Evolutionary conservation across 2,329 filamentous ascomycete genomes (phyloP), one percentile per base, ranked within the genome.

Genomic region (Aspergillus luchuensis): DNA sequence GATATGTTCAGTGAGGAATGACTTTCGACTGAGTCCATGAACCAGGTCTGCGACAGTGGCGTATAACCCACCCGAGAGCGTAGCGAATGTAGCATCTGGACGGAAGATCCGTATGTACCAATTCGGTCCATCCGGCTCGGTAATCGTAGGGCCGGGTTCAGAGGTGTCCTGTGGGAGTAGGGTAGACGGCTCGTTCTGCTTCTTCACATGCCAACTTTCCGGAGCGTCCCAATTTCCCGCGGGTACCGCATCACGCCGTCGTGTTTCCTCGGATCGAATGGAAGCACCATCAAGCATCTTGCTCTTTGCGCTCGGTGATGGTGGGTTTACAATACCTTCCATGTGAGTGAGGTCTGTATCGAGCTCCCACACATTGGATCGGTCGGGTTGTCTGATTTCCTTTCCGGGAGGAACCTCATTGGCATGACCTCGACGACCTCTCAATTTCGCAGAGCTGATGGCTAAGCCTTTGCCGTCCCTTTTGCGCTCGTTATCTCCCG

Each of bases 91-190:
- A 25, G 90, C 92, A 74, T 99, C 94, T 8, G 90, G 89, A 62
- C 93, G 89, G 80, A 99, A 99, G 39, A 99, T 91, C 36, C 95
- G 91, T 72, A 99, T 95, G 74, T 93, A 98, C 76, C 94, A 97
- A 33, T 89, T 87, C 15, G 85, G 83, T 30, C 86, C 83, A 71
- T 91, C 91, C 73, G 94, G 90, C 58, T 94, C 90, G 2, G 88
- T 85, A 53, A 86, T 85, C 6, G 86, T 82, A 50, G 86, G 88
- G 28, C 84, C 80, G 57, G 94, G 90, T 57, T 91, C 89, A 67
- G 92, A 88, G 7, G 85, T 86, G 48, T 83, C 83, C 62, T 72
- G 70, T n/a, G 75, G 73, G 23, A 77, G 65, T 33, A 66, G 61
- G 19, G 70, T 65, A 15, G 73, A 67, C n/a, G 72, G 61, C 45